Percentiles rank a stretch among this genome's conserved stretches.
phyloP scores from a whole-genome alignment of 2,329 filamentous ascomycete species.

The Neurospora crassa region DNA sequence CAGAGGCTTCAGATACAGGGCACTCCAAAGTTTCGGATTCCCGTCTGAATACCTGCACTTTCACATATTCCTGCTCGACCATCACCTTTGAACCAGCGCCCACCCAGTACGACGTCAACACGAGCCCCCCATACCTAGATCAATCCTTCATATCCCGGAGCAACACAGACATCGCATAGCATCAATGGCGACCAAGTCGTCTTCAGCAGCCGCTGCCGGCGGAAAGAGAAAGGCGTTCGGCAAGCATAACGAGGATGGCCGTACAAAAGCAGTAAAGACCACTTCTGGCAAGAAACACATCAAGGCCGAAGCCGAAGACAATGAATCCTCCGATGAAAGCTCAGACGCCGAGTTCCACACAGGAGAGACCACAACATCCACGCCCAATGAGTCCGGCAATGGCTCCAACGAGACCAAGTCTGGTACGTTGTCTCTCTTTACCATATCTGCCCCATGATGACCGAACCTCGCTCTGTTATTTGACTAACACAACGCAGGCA shows the following conservation, averaged over 20 bases:
- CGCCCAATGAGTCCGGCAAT: slow-evolving; percentile 21
- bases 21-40: background rate
- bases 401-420: slow-evolving; percentile 31
- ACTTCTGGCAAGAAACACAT: slow-evolving; percentile 21
- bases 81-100: background rate
- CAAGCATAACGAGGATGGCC: slow-evolving; percentile 34
- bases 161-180: background rate
- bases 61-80: background rate
- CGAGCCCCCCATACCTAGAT: background rate
- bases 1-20: background rate
- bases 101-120: background rate
- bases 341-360: background rate
- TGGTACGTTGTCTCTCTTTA: slow-evolving; percentile 23
- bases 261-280: slow-evolving; percentile 42
- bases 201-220: slow-evolving; percentile 32
- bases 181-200: slow-evolving; percentile 40
- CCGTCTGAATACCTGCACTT: background rate
- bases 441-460: background rate
- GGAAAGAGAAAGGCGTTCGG: slow-evolving; percentile 47
- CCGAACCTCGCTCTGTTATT: slow-evolving; percentile 4
- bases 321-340: slow-evolving; percentile 22
- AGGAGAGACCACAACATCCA: slow-evolving; percentile 7
- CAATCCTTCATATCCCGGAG: background rate
- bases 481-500: slow-evolving; percentile 29
- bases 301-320: slow-evolving; percentile 26